Percentiles rank a stretch among this genome's conserved stretches.
Conservation (phyloP, 106 monocot genomes). For the Amphibolis antarctica region DNA sequence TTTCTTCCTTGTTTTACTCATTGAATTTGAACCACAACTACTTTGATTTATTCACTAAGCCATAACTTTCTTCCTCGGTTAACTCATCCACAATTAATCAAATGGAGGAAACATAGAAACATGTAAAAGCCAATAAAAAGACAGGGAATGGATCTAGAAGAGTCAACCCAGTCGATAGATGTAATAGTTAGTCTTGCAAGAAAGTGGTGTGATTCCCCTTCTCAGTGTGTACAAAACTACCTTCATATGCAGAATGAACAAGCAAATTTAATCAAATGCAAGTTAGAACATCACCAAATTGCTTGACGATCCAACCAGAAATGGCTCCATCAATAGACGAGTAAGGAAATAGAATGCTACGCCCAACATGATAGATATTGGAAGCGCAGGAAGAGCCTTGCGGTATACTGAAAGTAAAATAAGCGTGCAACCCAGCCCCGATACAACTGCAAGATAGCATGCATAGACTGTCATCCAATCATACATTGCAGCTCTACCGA, state of each 20-base stretch:
- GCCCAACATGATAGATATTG: constrained; percentile 79
- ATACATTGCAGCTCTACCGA: constrained; percentile 92
- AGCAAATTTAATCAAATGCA: not conserved
- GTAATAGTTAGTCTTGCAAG: no score
- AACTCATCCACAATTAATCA: no score
- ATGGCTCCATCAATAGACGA: constrained; percentile 80
- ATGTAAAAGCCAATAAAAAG: no score
- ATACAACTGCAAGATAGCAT: constrained; percentile 80
- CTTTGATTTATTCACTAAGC: no score
- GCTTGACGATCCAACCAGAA: constrained; percentile 76
- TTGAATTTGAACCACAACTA: no score
- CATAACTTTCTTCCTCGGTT: no score
- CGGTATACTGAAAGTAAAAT: constrained; percentile 57
- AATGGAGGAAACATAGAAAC: no score
- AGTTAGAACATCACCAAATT: constrained; percentile 93
- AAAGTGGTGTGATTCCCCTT: no score
- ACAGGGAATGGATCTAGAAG: no score
- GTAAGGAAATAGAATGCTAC: constrained; percentile 84
- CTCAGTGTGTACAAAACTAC: no score
- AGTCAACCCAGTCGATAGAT: no score
- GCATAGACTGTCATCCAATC: constrained; percentile 96
- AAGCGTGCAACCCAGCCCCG: constrained; percentile 83
- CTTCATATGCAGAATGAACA: not conserved
- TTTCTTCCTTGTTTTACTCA: no score
- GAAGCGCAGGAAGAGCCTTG: constrained; percentile 75